Percentiles rank a stretch among this genome's conserved stretches.
Conservation (phyloP, 1,284 basidiomycete genomes). For the Irpex rosettiformis region DNA sequence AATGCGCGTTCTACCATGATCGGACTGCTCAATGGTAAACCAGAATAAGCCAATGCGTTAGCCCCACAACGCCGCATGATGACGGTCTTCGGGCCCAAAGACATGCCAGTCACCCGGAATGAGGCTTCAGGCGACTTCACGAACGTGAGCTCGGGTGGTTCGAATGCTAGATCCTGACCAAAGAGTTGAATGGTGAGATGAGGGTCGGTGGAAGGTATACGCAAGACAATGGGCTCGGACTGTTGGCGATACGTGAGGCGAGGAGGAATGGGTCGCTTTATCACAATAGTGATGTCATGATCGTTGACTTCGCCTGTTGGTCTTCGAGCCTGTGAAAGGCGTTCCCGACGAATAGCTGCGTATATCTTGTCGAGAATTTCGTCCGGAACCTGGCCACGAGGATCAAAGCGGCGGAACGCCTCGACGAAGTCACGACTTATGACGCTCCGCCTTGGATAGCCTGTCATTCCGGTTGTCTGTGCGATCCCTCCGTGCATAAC, state of each 20-base stretch:
- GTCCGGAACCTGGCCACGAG: conserved; percentile 64
- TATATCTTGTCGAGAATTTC: conserved; percentile 76
- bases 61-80: conserved; percentile 77
- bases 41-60: conserved; percentile 77
- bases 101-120: conserved; percentile 82
- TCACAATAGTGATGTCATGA: conserved; percentile 51
- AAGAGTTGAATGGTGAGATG: conserved; percentile 76
- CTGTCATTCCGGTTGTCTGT: conserved; percentile 57
- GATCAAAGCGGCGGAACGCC: conserved; percentile 75
- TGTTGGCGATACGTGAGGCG: conserved; percentile 82
- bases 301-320: conserved; percentile 27
- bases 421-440: conserved; percentile 74
- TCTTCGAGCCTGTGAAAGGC: conserved; percentile 69
- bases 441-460: conserved; percentile 61
- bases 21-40: conserved; percentile 71
- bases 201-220: conserved; percentile 78
- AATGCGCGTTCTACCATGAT: conserved; percentile 86
- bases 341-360: conserved; percentile 67
- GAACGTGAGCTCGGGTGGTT: conserved; percentile 81
- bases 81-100: conserved; percentile 79
- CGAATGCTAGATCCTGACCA: conserved; percentile 83
- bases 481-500: conserved; percentile 67
- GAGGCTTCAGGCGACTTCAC: conserved; percentile 72
- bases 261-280: conserved; percentile 72
- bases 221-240: conserved; percentile 81